Percentiles rank a stretch among this genome's conserved stretches.
Conservation (phyloP, 768 basidiomycete genomes). For the Chiua virens region DNA sequence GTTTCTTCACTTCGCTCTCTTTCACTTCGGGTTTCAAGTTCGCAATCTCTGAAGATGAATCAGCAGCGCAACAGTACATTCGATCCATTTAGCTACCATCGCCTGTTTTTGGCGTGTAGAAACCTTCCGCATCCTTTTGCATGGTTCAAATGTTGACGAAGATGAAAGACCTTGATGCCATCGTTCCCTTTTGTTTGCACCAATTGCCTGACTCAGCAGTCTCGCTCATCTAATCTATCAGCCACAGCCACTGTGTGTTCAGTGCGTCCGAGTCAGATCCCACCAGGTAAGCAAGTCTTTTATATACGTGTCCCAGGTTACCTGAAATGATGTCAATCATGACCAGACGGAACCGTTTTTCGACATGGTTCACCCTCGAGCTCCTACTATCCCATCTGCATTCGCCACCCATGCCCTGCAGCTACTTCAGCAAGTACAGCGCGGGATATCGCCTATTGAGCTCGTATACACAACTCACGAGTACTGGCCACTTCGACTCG, state of each 20-base stretch:
- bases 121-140: conserved; percentile 80
- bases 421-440: conserved; percentile 39
- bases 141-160: conserved; percentile 33
- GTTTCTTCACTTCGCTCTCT: conserved; percentile 25
- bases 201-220: conserved; percentile 25
- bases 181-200: background rate
- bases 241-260: background rate
- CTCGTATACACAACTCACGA: conserved; percentile 61
- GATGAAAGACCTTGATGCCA: background rate
- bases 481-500: conserved; percentile 60
- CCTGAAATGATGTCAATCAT: no score
- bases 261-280: no score
- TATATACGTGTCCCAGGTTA: no score
- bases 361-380: conserved; percentile 7
- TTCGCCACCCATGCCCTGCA: conserved; percentile 23
- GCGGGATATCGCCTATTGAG: conserved; percentile 49
- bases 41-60: conserved; percentile 12
- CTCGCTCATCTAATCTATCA: conserved; percentile 17
- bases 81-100: conserved; percentile 36
- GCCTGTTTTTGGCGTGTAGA: conserved; percentile 55
- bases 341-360: background rate
- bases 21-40: conserved; percentile 26
- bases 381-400: conserved; percentile 9
- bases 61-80: background rate
- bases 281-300: no score